Evolutionary conservation across 768 basidiomycete species (phyloP).

Genomic region (Heimioporus sp.): DNA sequence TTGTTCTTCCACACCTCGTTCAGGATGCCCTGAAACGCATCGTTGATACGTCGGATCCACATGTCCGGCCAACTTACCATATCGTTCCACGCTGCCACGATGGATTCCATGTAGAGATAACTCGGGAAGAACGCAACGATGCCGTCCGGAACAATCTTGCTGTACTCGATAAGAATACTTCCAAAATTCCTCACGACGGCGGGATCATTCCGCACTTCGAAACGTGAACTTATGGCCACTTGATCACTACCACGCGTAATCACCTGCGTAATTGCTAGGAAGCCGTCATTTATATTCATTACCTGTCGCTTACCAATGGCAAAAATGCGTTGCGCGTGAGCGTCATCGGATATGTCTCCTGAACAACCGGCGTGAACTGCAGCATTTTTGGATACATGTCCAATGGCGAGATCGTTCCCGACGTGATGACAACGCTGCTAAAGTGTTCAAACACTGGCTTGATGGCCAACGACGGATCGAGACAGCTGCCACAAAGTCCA

Average conservation of each 20-base stretch:
- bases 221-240: slow-evolving; percentile 96
- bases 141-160: slow-evolving; percentile 96
- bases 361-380: slow-evolving; percentile 94
- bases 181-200: slow-evolving; percentile 99
- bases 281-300: neutral
- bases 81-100: slow-evolving; percentile 99
- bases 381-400: slow-evolving; percentile 99
- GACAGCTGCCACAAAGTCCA: slow-evolving; percentile 58
- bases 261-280: slow-evolving; percentile 50
- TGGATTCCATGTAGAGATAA: slow-evolving; percentile 99
- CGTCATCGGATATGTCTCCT: slow-evolving; percentile 98
- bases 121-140: slow-evolving; percentile 99
- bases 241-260: slow-evolving; percentile 98
- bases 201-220: slow-evolving; percentile 98
- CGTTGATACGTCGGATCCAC: neutral
- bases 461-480: slow-evolving; percentile 96
- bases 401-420: slow-evolving; percentile 95
- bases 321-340: slow-evolving; percentile 94
- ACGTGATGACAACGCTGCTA: slow-evolving; percentile 97
- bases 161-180: slow-evolving; percentile 96
- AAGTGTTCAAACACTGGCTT: slow-evolving; percentile 98
- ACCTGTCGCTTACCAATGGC: slow-evolving; percentile 66
- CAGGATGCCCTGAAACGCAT: slow-evolving; percentile 75
- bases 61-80: slow-evolving; percentile 64
- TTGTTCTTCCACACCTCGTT: slow-evolving; percentile 99